Evolutionary conservation across 2,329 filamentous ascomycete genomes (phyloP), one percentile per base, ranked within the genome.

Genomic region (Alternaria consortialis): DNA sequence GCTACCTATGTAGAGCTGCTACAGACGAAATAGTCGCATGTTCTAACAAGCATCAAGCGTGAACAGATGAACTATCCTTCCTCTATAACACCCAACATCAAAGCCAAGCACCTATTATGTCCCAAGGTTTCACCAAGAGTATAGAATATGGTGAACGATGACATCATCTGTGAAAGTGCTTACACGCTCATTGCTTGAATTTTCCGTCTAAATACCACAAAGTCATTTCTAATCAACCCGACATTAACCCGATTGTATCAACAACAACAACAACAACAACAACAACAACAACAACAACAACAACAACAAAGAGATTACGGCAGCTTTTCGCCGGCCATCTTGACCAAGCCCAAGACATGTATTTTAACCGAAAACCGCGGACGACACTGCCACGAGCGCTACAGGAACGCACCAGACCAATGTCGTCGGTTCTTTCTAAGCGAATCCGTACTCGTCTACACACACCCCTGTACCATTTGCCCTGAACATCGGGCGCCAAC

Each of bases 391-490:
- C 51, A 54, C 40, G 17, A 17, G 20, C 36, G 20, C 51, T 23
- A 32, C 46, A 34, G 23, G 3, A 36, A 44, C 54, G 44, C 44
- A 51, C 12, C 17, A 23, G 20, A 20, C 44, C 32, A 32, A 25
- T 27, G 25, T 34, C 34, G 29, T 43, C 34, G 32, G 27, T 44
- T n/a, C 13, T 17, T 39, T 42, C 20, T 36, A 53, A 56, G 54
- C 56, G 31, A 56, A 31, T 27, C 29, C 34, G 43, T 56, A 29
- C 34, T 63, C 58, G 56, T 46, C 40, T 53, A 34, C 12, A 47
- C 34, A 34, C 13, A 63, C 48, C 65, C 65, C 53, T 67, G 67
- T 53, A 66, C 36, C 60, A 71, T 61, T 68, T 60, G n/a, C 36
- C 55, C 60, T 65, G 59, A 50, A 58, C 44, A 71, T 71, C 68